Evolutionary conservation across 2,329 filamentous ascomycete species (phyloP), one percentile per base, ranked within the genome.

Genomic region (Sclerotinia glacialis): DNA sequence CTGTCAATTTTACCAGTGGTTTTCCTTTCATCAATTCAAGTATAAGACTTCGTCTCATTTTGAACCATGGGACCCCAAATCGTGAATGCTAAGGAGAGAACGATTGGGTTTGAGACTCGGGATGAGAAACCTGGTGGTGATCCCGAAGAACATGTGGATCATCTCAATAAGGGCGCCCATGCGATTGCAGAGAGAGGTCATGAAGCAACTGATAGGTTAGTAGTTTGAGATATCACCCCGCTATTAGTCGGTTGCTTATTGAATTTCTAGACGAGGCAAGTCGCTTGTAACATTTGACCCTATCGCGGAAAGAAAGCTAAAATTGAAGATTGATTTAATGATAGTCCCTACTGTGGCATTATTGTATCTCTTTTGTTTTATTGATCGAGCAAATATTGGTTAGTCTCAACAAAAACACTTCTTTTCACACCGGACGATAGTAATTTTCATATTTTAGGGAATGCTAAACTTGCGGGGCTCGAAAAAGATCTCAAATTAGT

Each of bases 381-480:
- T 91, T 69, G 89, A 91, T 72, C 82, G 89, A n/a, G 86, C 88
- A 31, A 91, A 91, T 69, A 88, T 92, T 47, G 89, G 88, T 87
- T 73, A 73, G 79, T 56, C 12, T 23, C 12, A 4, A 42, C 46
- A 26, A 1, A 1, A 37, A 23, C 8, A 7, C 31, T 26, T 26
- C n/a, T 11, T 9, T 40, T 49, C 28, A 50, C 5, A 18, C 26
- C 11, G 1, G n/a, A 14, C 12, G 44, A 49, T 49, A 21, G n/a
- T 26, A 61, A 61, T 23, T 12, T 6, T 5, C 18, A 60, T 37
- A 21, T 61, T 37, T 3, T 55, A 88, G 86, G 88, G n/a, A 91
- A 91, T 75, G 88, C 88, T 2, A 83, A 82, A 69, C 79, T 91
- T 23, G 88, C 87, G 4, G 87, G 87, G 0, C 78, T 91, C 26